phyloP scores from a whole-genome alignment of 768 basidiomycete species.

The Leucosporidium creatinivorum region DNA sequence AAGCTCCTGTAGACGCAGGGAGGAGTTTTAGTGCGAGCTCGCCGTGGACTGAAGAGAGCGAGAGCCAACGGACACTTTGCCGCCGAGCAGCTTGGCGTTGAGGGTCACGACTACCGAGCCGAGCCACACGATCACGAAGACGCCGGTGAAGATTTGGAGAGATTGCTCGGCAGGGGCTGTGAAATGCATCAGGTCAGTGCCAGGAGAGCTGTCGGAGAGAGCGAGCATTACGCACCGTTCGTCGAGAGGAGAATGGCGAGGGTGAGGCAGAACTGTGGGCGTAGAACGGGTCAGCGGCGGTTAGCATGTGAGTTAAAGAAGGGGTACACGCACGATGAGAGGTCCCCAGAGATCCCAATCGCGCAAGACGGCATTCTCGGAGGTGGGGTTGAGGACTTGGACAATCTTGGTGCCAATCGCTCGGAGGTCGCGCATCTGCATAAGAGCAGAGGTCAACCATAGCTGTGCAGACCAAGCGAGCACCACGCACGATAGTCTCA shows the following conservation, averaged over 20 bases:
- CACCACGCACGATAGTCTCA: slow-evolving; percentile 68
- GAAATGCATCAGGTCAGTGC: neutral
- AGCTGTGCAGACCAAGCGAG: rapidly evolving
- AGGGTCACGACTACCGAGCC: slow-evolving; percentile 86
- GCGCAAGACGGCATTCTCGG: slow-evolving; percentile 65
- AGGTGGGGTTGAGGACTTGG: slow-evolving; percentile 82
- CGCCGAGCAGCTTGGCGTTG: slow-evolving; percentile 69
- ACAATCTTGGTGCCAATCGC: slow-evolving; percentile 89
- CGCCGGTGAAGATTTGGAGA: slow-evolving; percentile 81
- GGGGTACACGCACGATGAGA: slow-evolving; percentile 47
- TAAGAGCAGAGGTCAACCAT: neutral
- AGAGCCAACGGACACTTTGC: slow-evolving; percentile 44
- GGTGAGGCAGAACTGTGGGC: slow-evolving; percentile 54
- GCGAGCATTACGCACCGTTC: slow-evolving; percentile 50
- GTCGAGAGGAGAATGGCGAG: slow-evolving; percentile 79
- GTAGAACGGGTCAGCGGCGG: slow-evolving; percentile 36
- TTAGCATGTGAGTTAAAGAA: neutral
- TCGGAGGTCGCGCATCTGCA: slow-evolving; percentile 77
- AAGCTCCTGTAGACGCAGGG: slow-evolving; percentile 54
- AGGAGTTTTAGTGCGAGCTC: neutral
- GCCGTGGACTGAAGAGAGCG: neutral
- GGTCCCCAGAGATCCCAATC: slow-evolving; percentile 99
- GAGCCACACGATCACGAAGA: slow-evolving; percentile 74
- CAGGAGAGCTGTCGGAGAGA: neutral
- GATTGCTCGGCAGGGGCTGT: slow-evolving; percentile 78